Percentiles rank a stretch among this genome's conserved stretches.
These are phyloP conservation scores for Poterioochromonas sp. DNA, from an alignment of 352 stramenopile species.

Conservation along the genomic window DNA sequence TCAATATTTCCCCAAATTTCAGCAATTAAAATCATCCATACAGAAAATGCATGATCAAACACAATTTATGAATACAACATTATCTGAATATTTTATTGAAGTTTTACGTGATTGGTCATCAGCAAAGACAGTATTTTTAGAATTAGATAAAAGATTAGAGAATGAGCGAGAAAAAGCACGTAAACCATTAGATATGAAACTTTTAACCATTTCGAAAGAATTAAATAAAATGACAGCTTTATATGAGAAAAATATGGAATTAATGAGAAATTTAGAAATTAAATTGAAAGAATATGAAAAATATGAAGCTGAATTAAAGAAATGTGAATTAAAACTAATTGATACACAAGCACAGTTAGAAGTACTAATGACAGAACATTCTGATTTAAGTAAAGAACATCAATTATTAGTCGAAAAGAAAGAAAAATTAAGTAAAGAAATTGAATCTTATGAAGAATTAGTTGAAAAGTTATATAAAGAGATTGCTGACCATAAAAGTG, in stretches of 20 bases:
- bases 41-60: not conserved
- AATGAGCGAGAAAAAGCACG: not conserved
- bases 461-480: too few relatives aligned
- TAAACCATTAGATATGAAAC: not conserved
- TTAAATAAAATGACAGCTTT: not conserved
- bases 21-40: not conserved
- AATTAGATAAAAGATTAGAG: not conserved
- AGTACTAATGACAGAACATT: too few relatives aligned
- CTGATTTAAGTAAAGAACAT: too few relatives aligned
- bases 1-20: not conserved
- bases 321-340: too few relatives aligned
- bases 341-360: too few relatives aligned
- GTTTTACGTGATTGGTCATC: not conserved
- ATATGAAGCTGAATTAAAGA: too few relatives aligned
- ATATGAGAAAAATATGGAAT: not conserved
- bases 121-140: not conserved
- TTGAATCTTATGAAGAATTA: too few relatives aligned
- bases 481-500: too few relatives aligned
- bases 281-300: constrained; percentile 4
- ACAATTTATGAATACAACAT: not conserved
- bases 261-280: not conserved
- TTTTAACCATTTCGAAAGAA: not conserved
- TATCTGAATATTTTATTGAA: not conserved
- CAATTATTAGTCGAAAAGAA: too few relatives aligned
- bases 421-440: too few relatives aligned